Conservation (phyloP, 2,329 filamentous ascomycete genomes). For the Cercospora sp. region DNA sequence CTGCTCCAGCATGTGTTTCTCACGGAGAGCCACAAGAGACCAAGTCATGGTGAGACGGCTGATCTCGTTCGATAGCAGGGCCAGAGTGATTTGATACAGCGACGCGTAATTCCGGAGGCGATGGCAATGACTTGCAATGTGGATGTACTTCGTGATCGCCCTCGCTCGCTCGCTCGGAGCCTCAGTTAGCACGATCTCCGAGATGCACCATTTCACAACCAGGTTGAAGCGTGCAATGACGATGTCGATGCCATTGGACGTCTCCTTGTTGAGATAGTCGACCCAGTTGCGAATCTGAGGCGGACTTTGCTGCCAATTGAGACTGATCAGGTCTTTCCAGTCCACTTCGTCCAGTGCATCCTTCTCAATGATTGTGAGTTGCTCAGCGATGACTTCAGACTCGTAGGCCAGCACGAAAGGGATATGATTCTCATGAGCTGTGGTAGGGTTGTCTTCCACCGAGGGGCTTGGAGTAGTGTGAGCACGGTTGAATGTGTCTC, state of each 20-base stretch:
- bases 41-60: conserved; percentile 69
- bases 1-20: conserved; percentile 65
- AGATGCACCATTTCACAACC: conserved; percentile 83
- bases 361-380: conserved; percentile 83
- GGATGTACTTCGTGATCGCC: conserved; percentile 78
- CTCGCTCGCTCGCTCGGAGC: conserved; percentile 70
- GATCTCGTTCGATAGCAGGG: conserved; percentile 71
- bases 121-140: conserved; percentile 74
- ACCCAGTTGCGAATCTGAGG: conserved; percentile 62
- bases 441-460: background rate
- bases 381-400: conserved; percentile 74
- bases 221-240: conserved; percentile 85
- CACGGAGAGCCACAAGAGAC: conserved; percentile 65
- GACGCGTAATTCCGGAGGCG: conserved; percentile 80
- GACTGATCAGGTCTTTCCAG: conserved; percentile 82
- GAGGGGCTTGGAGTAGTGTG: conserved; percentile 3
- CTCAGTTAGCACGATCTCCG: conserved; percentile 74
- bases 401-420: conserved; percentile 81
- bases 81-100: conserved; percentile 76
- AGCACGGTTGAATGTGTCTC: conserved; percentile 10
- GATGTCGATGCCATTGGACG: conserved; percentile 68
- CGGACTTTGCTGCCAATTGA: conserved; percentile 71
- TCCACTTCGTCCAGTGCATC: conserved; percentile 83
- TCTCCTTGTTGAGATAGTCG: conserved; percentile 66
- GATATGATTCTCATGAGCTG: conserved; percentile 54